Base-by-base conservation (phyloP, 805 yeast genomes). In the Nakazawaea holstii region DNA sequence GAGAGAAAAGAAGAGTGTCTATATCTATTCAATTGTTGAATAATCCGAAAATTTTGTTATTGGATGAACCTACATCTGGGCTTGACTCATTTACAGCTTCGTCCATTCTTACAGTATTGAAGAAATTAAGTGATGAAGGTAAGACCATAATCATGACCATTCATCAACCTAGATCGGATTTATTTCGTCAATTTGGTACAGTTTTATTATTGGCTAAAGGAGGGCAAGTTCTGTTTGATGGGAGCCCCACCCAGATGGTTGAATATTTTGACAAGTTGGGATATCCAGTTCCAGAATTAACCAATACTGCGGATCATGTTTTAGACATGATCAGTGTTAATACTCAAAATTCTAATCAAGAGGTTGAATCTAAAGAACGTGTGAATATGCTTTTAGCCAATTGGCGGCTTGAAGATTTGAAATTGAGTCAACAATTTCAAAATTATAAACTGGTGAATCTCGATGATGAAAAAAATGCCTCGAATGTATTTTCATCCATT, bases 61-160 rank as follows among this genome's bases (percentile, higher is more conserved):
- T 86, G 35, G 94, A 86, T 59, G 94, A 86, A 57, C 92, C 94
- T 2, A 86, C 92, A 1, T 84, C 91, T 6, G 94, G 94, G 0
- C 68, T 86, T 24, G 94, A 86, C 56, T 77, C 87, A 29, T 74
- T 82, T 44, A 83, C 90, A 0, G 80, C 91, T 0, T 72, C 73
- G 1, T 73, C 84, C 3, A 81, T 85, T 29, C 60, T 86, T 33
- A 61, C 67, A 15, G 73, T 85, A 32, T 66, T 86, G 51, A 67
- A 75, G 39, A 66, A 69, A 3, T 61, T 86, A 37, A 79, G 86
- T 6, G 57, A 52, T 2, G 59, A 62, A 29, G 75, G 79, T 11
- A 76, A 77, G 24, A 83, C 90, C 0, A 72, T 87, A 10, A 74
- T 86, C 20, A 61, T 83, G 46, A 84, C 92, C 1, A 82, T 86